phyloP scores from a whole-genome alignment of 495 filamentous ascomycete genomes.

The Penicillium silybi region DNA sequence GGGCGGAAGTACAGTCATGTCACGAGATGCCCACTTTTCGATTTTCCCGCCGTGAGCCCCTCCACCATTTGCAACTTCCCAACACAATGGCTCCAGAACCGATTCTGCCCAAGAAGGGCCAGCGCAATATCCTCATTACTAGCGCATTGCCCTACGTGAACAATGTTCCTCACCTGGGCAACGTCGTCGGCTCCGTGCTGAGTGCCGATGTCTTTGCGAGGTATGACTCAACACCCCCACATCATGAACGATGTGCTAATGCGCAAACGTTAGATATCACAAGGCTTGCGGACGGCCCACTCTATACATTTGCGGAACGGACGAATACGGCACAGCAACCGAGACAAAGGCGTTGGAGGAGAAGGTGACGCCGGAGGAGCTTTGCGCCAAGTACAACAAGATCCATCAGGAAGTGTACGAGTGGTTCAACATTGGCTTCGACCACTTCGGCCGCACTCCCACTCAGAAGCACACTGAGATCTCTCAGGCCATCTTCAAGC shows the following conservation, averaged over 20 bases:
- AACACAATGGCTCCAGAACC: slow-evolving; percentile 28
- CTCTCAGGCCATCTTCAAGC: slow-evolving; percentile 77
- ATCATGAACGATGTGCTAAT: slow-evolving; percentile 7
- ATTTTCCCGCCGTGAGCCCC: slow-evolving; percentile 27
- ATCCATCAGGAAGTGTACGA: slow-evolving; percentile 83
- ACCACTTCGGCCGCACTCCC: slow-evolving; percentile 80
- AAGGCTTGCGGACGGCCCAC: slow-evolving; percentile 63
- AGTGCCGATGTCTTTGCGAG: slow-evolving; percentile 73
- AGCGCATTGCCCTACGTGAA: slow-evolving; percentile 79
- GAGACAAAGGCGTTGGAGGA: slow-evolving; percentile 74
- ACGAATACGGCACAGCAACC: slow-evolving; percentile 85
- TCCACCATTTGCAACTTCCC: slow-evolving; percentile 22
- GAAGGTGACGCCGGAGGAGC: slow-evolving; percentile 62
- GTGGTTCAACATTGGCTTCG: slow-evolving; percentile 84
- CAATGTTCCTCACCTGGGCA: slow-evolving; percentile 93
- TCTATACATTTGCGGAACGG: slow-evolving; percentile 55
- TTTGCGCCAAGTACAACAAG: slow-evolving; percentile 81
- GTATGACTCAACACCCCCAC: slow-evolving; percentile 35
- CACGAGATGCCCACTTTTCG: slow-evolving; percentile 29
- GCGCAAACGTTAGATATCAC: slow-evolving; percentile 54
- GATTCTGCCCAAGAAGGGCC: slow-evolving; percentile 41
- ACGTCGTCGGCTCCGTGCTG: slow-evolving; percentile 87
- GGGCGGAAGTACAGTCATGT: slow-evolving; percentile 14
- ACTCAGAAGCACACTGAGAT: slow-evolving; percentile 81
- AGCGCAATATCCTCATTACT: slow-evolving; percentile 52